phyloP scores from a whole-genome alignment of 208 protist genomes.

The Trypanosoma avium region DNA sequence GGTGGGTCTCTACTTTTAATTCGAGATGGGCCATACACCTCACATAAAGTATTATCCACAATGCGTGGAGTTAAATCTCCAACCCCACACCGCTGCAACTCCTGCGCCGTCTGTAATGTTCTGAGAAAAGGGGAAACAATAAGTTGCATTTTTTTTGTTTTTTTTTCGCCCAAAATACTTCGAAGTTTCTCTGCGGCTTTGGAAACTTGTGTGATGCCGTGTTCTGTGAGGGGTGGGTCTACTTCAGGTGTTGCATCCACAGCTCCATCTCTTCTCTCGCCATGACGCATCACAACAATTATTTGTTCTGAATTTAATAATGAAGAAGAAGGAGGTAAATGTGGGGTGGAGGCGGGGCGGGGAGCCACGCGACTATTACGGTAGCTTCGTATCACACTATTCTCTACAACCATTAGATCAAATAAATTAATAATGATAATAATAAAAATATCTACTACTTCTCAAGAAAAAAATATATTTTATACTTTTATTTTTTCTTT shows the following conservation, averaged over 20 bases:
- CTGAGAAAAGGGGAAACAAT: slow-evolving; percentile 71
- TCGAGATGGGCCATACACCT: slow-evolving; percentile 78
- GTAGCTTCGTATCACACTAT: too few relatives aligned
- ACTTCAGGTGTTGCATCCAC: slow-evolving; percentile 46
- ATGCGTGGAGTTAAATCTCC: slow-evolving; percentile 31
- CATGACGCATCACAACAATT: slow-evolving; percentile 79
- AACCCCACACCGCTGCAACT: slow-evolving; percentile 47
- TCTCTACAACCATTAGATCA: too few relatives aligned
- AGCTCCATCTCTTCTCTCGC: slow-evolving; percentile 69
- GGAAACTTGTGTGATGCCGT: slow-evolving; percentile 43
- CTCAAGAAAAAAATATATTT: too few relatives aligned
- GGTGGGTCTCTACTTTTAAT: slow-evolving; percentile 38
- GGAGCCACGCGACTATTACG: too few relatives aligned
- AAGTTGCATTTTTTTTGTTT: slow-evolving; percentile 31
- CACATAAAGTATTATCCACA: slow-evolving; percentile 66
- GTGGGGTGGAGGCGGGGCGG: too few relatives aligned
- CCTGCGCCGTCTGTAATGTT: slow-evolving; percentile 63
- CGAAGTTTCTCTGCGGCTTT: slow-evolving; percentile 35
- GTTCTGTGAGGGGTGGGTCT: slow-evolving; percentile 69
- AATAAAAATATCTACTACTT: too few relatives aligned
- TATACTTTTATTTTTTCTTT: too few relatives aligned
- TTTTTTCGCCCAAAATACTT: slow-evolving; percentile 29
- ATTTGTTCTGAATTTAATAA: slow-evolving; percentile 27
- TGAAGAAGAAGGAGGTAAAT: too few relatives aligned
- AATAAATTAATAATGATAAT: too few relatives aligned